Percentiles rank a stretch among this genome's conserved stretches.
Conservation (phyloP, 441 rosid species). For the Brassica hybrid region DNA sequence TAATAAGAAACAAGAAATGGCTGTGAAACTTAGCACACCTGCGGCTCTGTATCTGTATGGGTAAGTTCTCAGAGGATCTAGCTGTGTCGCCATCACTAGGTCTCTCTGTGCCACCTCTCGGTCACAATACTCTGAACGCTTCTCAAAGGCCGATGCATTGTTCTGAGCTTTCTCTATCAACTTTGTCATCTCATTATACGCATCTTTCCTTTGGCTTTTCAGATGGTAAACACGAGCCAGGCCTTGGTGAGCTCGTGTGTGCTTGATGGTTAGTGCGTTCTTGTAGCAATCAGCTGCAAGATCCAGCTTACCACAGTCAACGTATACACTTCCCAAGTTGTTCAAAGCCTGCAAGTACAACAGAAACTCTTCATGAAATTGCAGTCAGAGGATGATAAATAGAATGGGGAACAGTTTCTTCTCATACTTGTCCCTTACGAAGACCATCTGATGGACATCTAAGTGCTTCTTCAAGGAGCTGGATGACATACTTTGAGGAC, state of each 20-base stretch:
- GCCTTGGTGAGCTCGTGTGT: conserved; percentile 93
- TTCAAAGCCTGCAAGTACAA: conserved; percentile 69
- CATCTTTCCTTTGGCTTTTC: conserved; percentile 76
- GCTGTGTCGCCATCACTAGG: conserved; percentile 68
- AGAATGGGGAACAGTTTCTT: conserved; percentile 18
- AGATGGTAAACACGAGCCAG: conserved; percentile 85
- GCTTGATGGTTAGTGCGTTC: conserved; percentile 87
- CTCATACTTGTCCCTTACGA: conserved; percentile 88
- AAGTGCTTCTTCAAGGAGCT: conserved; percentile 95
- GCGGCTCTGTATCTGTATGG: conserved; percentile 96
- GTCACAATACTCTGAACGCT: conserved; percentile 90
- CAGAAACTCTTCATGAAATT: neutral
- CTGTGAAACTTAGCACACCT: conserved; percentile 47
- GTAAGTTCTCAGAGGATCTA: conserved; percentile 85
- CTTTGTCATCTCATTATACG: conserved; percentile 89
- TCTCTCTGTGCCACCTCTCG: conserved; percentile 92
- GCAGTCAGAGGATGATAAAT: conserved; percentile 45
- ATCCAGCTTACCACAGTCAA: conserved; percentile 83
- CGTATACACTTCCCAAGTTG: conserved; percentile 80
- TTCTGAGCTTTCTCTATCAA: conserved; percentile 81
- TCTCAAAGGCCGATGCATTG: conserved; percentile 91
- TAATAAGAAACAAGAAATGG: neutral
- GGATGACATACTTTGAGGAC: conserved; percentile 70
- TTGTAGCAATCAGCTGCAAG: no score
- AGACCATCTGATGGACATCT: conserved; percentile 98